A percentile compares a stretch with the other conserved stretches of the same genome.
Conservation (phyloP, 164 flowering plant species). For the Platanus orientalis region DNA sequence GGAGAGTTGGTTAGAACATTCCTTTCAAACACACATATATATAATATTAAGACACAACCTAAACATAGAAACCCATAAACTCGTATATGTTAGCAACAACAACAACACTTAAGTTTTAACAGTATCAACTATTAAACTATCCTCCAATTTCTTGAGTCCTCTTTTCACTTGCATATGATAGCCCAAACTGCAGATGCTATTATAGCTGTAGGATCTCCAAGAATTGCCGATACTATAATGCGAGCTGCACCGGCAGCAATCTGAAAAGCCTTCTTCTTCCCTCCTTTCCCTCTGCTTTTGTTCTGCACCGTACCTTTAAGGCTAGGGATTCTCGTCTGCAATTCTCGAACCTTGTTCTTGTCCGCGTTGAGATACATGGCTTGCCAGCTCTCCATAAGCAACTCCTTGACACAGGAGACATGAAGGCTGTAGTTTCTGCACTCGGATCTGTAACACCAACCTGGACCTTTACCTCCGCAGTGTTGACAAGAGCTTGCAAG, state of each 20-base stretch:
- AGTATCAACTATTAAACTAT: no score
- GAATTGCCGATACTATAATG: conserved; percentile 74
- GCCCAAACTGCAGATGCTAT: conserved; percentile 84
- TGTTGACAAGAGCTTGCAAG: conserved; percentile 57
- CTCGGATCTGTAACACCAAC: conserved; percentile 75
- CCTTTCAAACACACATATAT: no score
- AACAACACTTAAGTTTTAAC: no score
- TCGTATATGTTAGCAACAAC: no score
- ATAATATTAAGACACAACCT: no score
- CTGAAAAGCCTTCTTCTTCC: conserved; percentile 72
- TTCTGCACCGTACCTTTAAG: conserved; percentile 47
- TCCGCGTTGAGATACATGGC: conserved; percentile 39
- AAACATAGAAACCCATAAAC: no score
- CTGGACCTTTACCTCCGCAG: conserved; percentile 76
- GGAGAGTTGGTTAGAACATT: no score
- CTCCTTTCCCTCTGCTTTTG: conserved; percentile 41
- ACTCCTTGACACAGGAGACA: conserved; percentile 84
- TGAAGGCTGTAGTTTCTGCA: conserved; percentile 82
- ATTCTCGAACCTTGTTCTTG: conserved; percentile 16
- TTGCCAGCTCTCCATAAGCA: conserved; percentile 80
- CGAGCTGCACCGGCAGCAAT: conserved; percentile 74
- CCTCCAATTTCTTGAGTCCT: no score
- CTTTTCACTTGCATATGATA: no score
- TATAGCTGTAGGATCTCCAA: conserved; percentile 86
- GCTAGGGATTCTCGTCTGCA: conserved; percentile 53